phyloP scores from a whole-genome alignment of 139 green algal genomes.

The Helicosporidium sp. region DNA sequence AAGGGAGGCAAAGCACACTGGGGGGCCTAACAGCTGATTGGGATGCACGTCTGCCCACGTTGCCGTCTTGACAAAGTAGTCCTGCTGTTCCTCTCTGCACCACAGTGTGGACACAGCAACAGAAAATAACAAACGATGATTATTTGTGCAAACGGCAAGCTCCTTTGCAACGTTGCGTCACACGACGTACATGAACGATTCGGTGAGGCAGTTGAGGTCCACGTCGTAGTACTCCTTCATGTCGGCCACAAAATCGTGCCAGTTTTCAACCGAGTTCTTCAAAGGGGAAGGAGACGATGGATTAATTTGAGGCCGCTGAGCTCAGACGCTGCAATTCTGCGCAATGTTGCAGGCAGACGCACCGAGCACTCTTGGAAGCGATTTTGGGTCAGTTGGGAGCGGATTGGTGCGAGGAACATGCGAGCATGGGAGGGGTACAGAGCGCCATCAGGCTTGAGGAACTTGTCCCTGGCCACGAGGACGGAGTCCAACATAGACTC shows the following conservation, averaged over 20 bases:
- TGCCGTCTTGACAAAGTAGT: constrained; percentile 64
- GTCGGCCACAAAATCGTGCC: constrained; percentile 59
- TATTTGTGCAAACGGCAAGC: too few relatives aligned
- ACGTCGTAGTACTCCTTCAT: constrained; percentile 70
- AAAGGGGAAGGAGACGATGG: too few relatives aligned
- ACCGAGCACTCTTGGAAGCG: too few relatives aligned
- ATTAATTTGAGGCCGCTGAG: too few relatives aligned
- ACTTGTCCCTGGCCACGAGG: constrained; percentile 68
- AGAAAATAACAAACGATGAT: too few relatives aligned
- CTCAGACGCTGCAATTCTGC: too few relatives aligned
- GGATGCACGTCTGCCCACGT: constrained; percentile 72
- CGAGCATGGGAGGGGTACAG: constrained; percentile 82
- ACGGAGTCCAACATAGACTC: constrained; percentile 94
- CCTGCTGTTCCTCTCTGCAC: constrained; percentile 49
- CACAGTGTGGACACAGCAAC: too few relatives aligned
- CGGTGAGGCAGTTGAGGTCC: constrained; percentile 42
- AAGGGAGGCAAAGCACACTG: constrained; percentile 52
- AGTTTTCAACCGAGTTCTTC: constrained; percentile 54
- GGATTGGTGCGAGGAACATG: constrained; percentile 71
- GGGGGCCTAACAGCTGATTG: constrained; percentile 46
- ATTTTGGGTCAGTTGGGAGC: constrained; percentile 15
- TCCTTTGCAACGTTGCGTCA: too few relatives aligned
- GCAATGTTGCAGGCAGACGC: too few relatives aligned
- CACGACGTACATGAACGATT: constrained; percentile 23
- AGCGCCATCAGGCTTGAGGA: constrained; percentile 72